phyloP scores from a whole-genome alignment of 2,329 filamentous ascomycete species.

The Fusarium nisikadoi region DNA sequence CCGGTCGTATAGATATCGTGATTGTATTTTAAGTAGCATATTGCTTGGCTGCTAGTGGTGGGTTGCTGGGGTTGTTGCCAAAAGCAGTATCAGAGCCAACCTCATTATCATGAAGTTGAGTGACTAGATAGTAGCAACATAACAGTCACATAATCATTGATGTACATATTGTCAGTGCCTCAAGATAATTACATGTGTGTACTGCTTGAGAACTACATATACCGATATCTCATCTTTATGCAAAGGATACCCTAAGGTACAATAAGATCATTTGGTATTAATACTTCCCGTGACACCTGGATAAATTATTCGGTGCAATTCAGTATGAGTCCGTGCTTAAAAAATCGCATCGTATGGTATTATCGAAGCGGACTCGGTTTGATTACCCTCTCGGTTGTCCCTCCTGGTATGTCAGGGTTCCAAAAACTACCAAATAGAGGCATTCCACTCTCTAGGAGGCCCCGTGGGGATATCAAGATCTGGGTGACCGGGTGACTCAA shows the following conservation, averaged over 20 bases:
- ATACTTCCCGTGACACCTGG: not conserved
- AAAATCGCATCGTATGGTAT: not conserved
- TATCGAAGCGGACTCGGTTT: not conserved
- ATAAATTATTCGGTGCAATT: constrained; percentile 31
- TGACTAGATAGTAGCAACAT: not conserved
- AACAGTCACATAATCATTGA: not conserved
- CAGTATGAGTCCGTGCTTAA: not conserved
- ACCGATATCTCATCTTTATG: not conserved
- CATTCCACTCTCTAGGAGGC: constrained; percentile 20
- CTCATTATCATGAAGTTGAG: not conserved
- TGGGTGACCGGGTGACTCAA: constrained; percentile 15
- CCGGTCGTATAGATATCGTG: not conserved
- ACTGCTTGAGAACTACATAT: not conserved
- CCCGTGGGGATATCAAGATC: constrained; percentile 12
- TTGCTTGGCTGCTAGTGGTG: not conserved
- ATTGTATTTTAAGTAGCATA: not conserved
- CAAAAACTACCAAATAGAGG: constrained; percentile 16
- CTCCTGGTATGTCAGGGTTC: not conserved
- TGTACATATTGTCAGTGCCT: constrained; percentile 4
- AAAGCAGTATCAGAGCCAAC: constrained; percentile 6
- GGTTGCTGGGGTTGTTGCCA: not conserved
- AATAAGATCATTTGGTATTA: not conserved
- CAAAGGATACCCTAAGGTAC: not conserved
- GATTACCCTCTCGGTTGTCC: not conserved
- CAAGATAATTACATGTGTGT: not conserved